Evolutionary conservation across 768 basidiomycete genomes (phyloP), one percentile per base, ranked within the genome.

Genomic region (Hygrocybe coccinea): DNA sequence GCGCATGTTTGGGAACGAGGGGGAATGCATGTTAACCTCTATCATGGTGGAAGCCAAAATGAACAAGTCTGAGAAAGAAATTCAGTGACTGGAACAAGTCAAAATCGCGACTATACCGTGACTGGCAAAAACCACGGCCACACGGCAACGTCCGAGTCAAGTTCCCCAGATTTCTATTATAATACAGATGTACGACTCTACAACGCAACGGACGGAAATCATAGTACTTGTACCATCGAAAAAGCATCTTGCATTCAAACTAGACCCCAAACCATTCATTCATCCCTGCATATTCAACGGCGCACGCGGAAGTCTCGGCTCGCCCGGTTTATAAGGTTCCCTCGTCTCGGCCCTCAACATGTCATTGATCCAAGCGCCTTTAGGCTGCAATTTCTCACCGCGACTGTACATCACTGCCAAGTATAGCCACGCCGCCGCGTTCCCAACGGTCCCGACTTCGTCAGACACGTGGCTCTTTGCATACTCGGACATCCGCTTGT

Each of bases 301-400:
- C 49, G 67, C 73, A 61, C 90, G 81, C 41, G 90, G 90, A 57
- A 92, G 71, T 66, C 76, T 81, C 19, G 90, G 86, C 68, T 92
- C 90, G 11, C 76, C 84, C 19, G 74, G 70, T 47, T 69, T 68
- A 68, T 91, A 91, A 11, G 73, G 76, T 67, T 91, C 86, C 25
- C 83, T 82, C 33, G 85, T 89, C 70, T 91, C 89, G 62, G 81
- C 77, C 29, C 90, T 79, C 60, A 89, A 69, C 71, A 91, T 67
- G 66, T 92, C 90, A 62, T 91, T 91, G 70, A 92, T 69, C 90
- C 90, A 92, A 47, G 85, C 85, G 37, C 90, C 90, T 11, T 86
- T 81, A 21, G 90, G 89, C 74, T 84, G 76, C 61, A 92, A 75
- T 76, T 87, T 89, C 69, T 82, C 76, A 9, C 88, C 87, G 57